phyloP scores from a whole-genome alignment of 805 yeast species.

The Sungouiella thailandica region DNA sequence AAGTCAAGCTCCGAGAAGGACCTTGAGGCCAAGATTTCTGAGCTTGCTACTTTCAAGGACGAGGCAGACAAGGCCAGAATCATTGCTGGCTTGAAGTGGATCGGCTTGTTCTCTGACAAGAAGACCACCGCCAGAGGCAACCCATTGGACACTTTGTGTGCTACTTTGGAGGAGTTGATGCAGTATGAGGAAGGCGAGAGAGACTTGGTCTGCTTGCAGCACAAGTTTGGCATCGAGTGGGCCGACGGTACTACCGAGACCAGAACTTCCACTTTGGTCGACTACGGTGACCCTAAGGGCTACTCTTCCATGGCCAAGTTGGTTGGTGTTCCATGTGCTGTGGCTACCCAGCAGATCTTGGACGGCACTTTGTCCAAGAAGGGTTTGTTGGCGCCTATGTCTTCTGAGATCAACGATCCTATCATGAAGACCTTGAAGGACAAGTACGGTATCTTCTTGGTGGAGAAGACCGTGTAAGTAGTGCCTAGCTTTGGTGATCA shows the following conservation, averaged over 20 bases:
- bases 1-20: constrained; percentile 65
- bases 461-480: constrained; percentile 62
- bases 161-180: constrained; percentile 91
- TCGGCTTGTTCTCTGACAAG: constrained; percentile 80
- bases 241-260: constrained; percentile 86
- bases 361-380: constrained; percentile 72
- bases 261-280: constrained; percentile 93
- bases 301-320: constrained; percentile 98
- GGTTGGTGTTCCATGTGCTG: constrained; percentile 98
- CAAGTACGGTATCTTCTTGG: constrained; percentile 78
- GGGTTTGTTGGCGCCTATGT: constrained; percentile 91
- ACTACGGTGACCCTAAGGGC: constrained; percentile 82
- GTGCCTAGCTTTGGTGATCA: too few species aligned
- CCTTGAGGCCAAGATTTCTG: constrained; percentile 67
- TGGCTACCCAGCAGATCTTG: constrained; percentile 82
- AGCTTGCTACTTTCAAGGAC: constrained; percentile 75
- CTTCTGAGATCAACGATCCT: constrained; percentile 86
- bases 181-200: constrained; percentile 95
- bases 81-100: constrained; percentile 86
- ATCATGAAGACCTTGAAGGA: constrained; percentile 89
- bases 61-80: constrained; percentile 83
- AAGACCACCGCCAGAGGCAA: constrained; percentile 84
- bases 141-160: constrained; percentile 94
- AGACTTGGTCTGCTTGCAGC: constrained; percentile 92
- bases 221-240: constrained; percentile 96